Evolutionary conservation across 75 land plant species (phyloP).

Genomic region (Gnetum montanum): DNA sequence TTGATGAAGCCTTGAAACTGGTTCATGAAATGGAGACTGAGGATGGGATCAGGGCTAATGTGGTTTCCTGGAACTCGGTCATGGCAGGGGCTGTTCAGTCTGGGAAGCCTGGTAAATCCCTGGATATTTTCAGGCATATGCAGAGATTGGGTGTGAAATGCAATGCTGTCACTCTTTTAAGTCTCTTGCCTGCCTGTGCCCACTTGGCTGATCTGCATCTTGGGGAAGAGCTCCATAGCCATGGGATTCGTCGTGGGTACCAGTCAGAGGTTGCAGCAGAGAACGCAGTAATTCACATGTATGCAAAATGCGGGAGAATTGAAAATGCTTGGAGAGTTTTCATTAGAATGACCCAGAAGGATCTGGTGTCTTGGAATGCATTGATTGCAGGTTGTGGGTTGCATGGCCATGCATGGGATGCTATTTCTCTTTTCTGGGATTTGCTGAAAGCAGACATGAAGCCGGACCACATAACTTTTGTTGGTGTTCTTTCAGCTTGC

Average conservation of each 20-base stretch:
- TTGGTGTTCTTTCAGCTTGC: slow-evolving; percentile 43
- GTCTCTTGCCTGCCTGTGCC: slow-evolving; percentile 33
- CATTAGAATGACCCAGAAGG: slow-evolving; percentile 23
- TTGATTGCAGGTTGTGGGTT: slow-evolving; percentile 37
- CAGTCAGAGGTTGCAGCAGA: slow-evolving; percentile 17
- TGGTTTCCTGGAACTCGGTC: not conserved
- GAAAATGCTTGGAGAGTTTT: slow-evolving; percentile 25
- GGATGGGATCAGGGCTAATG: not conserved
- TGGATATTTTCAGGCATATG: slow-evolving; percentile 37
- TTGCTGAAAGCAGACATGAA: slow-evolving; percentile 23
- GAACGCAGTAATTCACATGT: slow-evolving; percentile 52
- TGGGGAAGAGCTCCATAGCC: slow-evolving; percentile 39
- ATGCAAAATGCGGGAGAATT: slow-evolving; percentile 39
- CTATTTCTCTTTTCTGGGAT: slow-evolving; percentile 27
- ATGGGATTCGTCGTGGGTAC: slow-evolving; percentile 16
- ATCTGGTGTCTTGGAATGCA: slow-evolving; percentile 42
- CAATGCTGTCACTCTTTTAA: slow-evolving; percentile 30
- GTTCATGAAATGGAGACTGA: not conserved
- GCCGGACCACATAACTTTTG: slow-evolving; percentile 30
- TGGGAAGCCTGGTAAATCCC: slow-evolving; percentile 25
- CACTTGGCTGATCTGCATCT: slow-evolving; percentile 20
- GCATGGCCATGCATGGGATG: slow-evolving; percentile 31
- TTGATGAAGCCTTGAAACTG: not conserved
- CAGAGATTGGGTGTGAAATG: slow-evolving; percentile 16
- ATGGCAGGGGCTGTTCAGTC: slow-evolving; percentile 11